Conservation (phyloP, 2,329 filamentous ascomycete species). For the Gliomastix tumulicola region DNA sequence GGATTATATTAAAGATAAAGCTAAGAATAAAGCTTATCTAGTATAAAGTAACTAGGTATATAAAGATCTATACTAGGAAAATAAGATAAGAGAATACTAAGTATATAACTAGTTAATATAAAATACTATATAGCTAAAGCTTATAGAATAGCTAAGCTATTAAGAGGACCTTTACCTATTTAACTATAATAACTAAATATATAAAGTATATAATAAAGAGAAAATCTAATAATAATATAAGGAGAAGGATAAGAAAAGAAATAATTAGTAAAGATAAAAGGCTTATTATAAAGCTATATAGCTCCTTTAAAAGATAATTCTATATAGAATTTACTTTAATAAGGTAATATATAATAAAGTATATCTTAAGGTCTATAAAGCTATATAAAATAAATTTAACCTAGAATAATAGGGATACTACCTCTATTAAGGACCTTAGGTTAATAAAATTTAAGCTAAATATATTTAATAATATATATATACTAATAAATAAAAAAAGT, state of each 20-base stretch:
- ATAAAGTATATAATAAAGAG: neutral
- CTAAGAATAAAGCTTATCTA: neutral
- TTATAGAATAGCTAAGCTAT: neutral
- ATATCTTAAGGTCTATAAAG: neutral
- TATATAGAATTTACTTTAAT: neutral
- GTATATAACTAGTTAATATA: too few relatives aligned
- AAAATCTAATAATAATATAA: neutral
- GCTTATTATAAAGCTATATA: neutral
- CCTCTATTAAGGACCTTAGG: neutral
- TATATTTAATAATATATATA: constrained; percentile 1
- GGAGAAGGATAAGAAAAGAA: neutral
- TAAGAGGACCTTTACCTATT: neutral
- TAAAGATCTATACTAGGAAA: neutral
- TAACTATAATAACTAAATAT: neutral
- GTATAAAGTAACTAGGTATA: neutral
- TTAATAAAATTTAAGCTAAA: neutral
- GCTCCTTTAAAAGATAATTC: neutral
- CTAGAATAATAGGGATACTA: neutral
- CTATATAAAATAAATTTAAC: neutral
- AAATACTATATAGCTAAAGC: too few relatives aligned
- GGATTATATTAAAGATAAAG: neutral
- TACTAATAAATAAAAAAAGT: neutral
- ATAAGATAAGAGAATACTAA: too few relatives aligned
- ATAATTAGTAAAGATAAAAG: neutral
- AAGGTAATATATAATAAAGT: neutral